Evolutionary conservation across 371 early-diverging fungal species (phyloP), one percentile per base, ranked within the genome.

Genomic region (Haplosporangium sp.): DNA sequence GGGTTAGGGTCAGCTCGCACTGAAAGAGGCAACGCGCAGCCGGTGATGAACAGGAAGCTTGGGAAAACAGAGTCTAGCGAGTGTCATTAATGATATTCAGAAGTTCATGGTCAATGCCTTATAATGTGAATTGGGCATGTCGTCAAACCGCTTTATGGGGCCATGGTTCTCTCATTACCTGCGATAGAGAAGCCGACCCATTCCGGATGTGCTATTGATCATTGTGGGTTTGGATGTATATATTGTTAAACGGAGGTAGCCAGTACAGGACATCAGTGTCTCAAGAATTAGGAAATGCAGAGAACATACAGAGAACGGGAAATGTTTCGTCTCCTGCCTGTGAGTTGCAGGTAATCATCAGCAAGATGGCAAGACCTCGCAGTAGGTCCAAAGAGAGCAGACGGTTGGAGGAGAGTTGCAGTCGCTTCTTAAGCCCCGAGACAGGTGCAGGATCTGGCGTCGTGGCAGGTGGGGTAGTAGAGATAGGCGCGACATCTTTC

Each of bases 311-410:
- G 41, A 84, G 75, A 41, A 73, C 55, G 20, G 50, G 45, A 29
- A 81, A 86, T 5, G 57, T 70, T 12, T 9, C 42, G 21, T 59
- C 64, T 0, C 70, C 77, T n/a, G 69, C 67, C 61, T 86, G 86
- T n/a, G 77, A 80, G 60, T 87, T 87, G 20, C 76, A 83, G 29
- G 83, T 71, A 36, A 87, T 84, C 87, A 87, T 87, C 41, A 73
- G 40, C 13, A 83, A 43, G 55, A 86, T 76, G 29, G 82, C 81
- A 9, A 84, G 55, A 11, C 87, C 87, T 38, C 87, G 80, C 36
- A 83, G 46, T 23, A 81, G 53, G 63, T 87, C 87, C 55, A 87
- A 55, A 1, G 83, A 83, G 23, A 73, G 46, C 21, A 86, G 68
- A 50, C 86, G 85, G 58, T 69, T 82, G 29, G 69, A 43, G 1